phyloP scores from a whole-genome alignment of 345 rosid genomes.

The Populus simonii region DNA sequence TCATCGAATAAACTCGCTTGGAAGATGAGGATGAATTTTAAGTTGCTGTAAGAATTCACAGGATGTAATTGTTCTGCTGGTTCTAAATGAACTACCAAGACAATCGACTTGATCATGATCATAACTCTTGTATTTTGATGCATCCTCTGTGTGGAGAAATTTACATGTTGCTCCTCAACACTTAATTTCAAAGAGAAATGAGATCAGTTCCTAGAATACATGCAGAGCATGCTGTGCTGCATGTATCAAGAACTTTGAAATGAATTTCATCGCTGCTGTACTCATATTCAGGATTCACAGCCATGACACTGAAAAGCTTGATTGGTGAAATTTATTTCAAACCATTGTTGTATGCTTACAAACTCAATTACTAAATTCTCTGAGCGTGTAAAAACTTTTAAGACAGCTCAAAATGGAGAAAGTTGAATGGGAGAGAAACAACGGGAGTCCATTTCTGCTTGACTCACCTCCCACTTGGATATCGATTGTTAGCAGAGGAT shows the following conservation, averaged over 20 bases:
- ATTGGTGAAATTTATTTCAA: background rate
- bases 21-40: background rate
- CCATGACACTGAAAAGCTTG: background rate
- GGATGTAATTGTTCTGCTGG: background rate
- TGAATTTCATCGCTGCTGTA: background rate
- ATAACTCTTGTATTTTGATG: background rate
- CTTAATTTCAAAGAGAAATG: background rate
- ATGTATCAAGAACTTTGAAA: background rate
- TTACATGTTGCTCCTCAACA: background rate
- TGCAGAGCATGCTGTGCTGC: background rate
- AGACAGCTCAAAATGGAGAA: background rate
- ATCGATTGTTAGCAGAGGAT: background rate
- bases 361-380: background rate
- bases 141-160: background rate
- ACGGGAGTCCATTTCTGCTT: background rate
- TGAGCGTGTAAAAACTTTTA: background rate
- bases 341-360: no score
- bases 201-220: background rate
- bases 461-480: background rate
- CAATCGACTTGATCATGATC: background rate
- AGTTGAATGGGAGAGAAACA: background rate
- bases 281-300: background rate
- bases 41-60: background rate
- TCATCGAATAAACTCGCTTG: slow-evolving; percentile 13
- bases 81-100: background rate